Percentiles rank a stretch among this genome's conserved stretches.
Evolutionary conservation across 2,329 filamentous ascomycete species (phyloP).

Genomic region (Fulvia fulva): DNA sequence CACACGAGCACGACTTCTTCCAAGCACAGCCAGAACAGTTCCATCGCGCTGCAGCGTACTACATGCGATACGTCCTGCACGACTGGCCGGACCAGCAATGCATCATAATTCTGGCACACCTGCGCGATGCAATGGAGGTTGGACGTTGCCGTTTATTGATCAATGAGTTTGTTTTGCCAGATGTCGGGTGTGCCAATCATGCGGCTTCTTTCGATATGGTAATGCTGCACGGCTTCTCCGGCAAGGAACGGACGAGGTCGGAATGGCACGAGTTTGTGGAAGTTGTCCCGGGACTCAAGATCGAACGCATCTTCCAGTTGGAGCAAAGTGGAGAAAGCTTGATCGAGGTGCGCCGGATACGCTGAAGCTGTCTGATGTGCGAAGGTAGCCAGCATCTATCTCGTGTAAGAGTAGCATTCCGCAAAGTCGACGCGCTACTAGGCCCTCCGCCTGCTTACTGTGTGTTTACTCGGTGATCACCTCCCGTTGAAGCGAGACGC

Average conservation of each 20-base stretch:
- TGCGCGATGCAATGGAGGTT: slow-evolving; percentile 12
- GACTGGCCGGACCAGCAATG: slow-evolving; percentile 22
- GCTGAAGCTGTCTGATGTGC: too few relatives aligned
- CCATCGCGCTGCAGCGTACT: slow-evolving; percentile 27
- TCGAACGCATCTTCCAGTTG: not conserved
- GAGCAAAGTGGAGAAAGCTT: not conserved
- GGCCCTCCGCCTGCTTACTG: too few relatives aligned
- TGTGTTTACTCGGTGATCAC: too few relatives aligned
- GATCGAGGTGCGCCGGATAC: too few relatives aligned
- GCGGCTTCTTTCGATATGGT: slow-evolving; percentile 33
- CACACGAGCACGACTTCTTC: slow-evolving; percentile 8
- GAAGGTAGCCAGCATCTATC: too few relatives aligned
- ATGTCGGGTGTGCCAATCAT: not conserved
- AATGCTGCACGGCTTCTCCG: slow-evolving; percentile 34
- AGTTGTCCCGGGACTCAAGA: not conserved
- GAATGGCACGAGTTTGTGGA: not conserved
- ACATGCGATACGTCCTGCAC: slow-evolving; percentile 18
- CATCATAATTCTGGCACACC: slow-evolving; percentile 13
- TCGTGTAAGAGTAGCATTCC: too few relatives aligned
- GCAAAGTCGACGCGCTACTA: too few relatives aligned
- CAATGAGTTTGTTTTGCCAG: slow-evolving; percentile 9
- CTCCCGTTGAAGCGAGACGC: too few relatives aligned
- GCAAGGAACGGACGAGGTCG: not conserved
- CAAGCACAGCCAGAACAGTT: slow-evolving; percentile 14
- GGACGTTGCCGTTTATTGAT: slow-evolving; percentile 4